phyloP scores from a whole-genome alignment of 768 basidiomycete genomes.

The Chalciporus pseudorubinellus region DNA sequence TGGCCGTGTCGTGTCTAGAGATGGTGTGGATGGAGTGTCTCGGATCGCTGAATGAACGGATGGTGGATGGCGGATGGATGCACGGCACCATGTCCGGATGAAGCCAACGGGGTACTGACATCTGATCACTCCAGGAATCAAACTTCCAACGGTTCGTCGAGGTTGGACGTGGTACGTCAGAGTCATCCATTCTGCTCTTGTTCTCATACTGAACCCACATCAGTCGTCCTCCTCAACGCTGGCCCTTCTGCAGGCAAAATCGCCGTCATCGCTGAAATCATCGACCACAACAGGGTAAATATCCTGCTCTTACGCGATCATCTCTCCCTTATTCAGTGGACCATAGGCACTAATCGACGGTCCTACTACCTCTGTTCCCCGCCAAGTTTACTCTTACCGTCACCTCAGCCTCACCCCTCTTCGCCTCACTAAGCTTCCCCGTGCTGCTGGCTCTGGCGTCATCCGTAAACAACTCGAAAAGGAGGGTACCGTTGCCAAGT shows the following conservation, averaged over 20 bases:
- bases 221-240: slow-evolving; percentile 87
- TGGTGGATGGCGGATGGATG: slow-evolving; percentile 13
- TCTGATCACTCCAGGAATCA: slow-evolving; percentile 50
- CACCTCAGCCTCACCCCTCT: slow-evolving; percentile 90
- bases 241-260: slow-evolving; percentile 86
- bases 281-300: slow-evolving; percentile 94
- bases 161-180: slow-evolving; percentile 80
- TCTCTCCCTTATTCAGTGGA: neutral
- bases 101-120: slow-evolving; percentile 9
- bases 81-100: slow-evolving; percentile 2
- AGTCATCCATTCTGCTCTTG: neutral
- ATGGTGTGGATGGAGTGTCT: neutral
- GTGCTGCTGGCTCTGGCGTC: slow-evolving; percentile 76
- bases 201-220: slow-evolving; percentile 3
- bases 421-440: slow-evolving; percentile 79
- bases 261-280: slow-evolving; percentile 95
- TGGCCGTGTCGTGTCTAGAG: too few relatives aligned
- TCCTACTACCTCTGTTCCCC: slow-evolving; percentile 85
- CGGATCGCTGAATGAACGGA: neutral
- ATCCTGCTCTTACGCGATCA: neutral
- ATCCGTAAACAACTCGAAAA: slow-evolving; percentile 88
- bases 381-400: slow-evolving; percentile 89
- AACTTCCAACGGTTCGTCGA: slow-evolving; percentile 97
- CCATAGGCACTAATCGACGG: slow-evolving; percentile 92
- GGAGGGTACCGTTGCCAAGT: slow-evolving; percentile 80